Percentiles rank a stretch among this genome's conserved stretches.
Conservation (phyloP, 31 red algal genomes). For the Asparagopsis taxiformis region DNA sequence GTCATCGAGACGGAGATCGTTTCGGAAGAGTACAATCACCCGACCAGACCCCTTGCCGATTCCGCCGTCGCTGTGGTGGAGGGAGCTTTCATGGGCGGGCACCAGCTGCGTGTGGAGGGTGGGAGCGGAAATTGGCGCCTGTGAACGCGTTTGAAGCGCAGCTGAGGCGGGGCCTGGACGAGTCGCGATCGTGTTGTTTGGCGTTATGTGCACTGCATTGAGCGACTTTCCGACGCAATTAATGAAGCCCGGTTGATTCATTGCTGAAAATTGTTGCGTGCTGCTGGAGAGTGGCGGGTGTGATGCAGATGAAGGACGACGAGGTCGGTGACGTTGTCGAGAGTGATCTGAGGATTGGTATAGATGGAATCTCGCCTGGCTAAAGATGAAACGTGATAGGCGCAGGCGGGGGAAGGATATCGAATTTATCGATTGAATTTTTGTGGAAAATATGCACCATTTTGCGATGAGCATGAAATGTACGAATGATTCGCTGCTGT, state of each 20-base stretch:
- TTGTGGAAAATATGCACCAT: no score
- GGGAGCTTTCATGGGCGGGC: background rate
- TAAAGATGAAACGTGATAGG: no score
- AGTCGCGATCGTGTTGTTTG: background rate
- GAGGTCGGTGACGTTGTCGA: no score
- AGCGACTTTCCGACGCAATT: background rate
- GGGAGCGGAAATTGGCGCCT: conserved; percentile 9
- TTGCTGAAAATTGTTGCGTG: background rate
- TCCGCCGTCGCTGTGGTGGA: conserved; percentile 1
- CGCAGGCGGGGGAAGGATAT: no score
- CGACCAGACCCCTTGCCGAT: conserved; percentile 28
- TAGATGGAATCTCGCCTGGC: no score
- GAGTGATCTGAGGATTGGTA: no score
- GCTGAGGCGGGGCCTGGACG: conserved; percentile 11
- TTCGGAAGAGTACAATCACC: conserved; percentile 88
- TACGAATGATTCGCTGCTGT: no score
- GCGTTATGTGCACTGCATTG: background rate
- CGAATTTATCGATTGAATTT: no score
- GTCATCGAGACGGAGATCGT: conserved; percentile 96
- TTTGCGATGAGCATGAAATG: no score
- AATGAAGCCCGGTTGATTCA: background rate
- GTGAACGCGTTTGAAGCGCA: conserved; percentile 1
- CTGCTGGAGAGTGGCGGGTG: no score
- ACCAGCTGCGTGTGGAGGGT: conserved; percentile 8
- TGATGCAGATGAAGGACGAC: no score